Conservation (phyloP, 192 early-diverging fungal species). For the Entophlyctis helioformis region DNA sequence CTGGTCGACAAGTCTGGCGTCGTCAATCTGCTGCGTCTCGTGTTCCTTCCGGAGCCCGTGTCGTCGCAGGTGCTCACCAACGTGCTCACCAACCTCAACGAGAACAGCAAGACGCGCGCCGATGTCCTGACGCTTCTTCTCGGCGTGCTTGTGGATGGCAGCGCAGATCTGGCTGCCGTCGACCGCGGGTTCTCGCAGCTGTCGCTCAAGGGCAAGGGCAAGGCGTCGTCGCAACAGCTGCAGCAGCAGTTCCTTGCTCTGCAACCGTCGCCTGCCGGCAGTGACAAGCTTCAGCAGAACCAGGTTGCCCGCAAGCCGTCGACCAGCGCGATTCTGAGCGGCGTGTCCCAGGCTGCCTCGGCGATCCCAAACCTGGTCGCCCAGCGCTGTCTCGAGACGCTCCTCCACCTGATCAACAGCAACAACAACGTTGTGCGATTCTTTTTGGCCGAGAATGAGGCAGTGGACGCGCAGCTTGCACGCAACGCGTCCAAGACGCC, state of each 20-base stretch:
- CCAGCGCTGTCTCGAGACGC: constrained; percentile 74
- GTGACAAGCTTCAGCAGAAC: no score
- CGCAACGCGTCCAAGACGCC: constrained; percentile 19
- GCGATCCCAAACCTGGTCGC: constrained; percentile 82
- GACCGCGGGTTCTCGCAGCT: constrained; percentile 69
- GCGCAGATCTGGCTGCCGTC: constrained; percentile 57
- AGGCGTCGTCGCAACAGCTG: constrained; percentile 3
- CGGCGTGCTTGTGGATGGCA: constrained; percentile 73
- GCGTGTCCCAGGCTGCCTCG: constrained; percentile 10
- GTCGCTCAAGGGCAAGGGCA: constrained; percentile 44
- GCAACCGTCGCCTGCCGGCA: constrained; percentile 17
- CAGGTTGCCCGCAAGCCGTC: no score
- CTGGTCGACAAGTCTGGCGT: constrained; percentile 73
- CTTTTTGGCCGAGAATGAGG: constrained; percentile 64
- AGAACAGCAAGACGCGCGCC: constrained; percentile 72
- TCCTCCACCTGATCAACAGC: constrained; percentile 64
- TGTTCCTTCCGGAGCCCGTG: constrained; percentile 77
- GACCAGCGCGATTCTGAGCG: no score
- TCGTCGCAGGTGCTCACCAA: constrained; percentile 48
- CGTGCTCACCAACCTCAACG: constrained; percentile 70
- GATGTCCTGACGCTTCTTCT: constrained; percentile 81
- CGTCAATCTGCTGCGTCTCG: constrained; percentile 69
- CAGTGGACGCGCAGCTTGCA: constrained; percentile 23
- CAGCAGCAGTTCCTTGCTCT: constrained; percentile 8
- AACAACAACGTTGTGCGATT: constrained; percentile 70